phyloP scores from a whole-genome alignment of 2,329 filamentous ascomycete species.

The Neofusicoccum ribis region DNA sequence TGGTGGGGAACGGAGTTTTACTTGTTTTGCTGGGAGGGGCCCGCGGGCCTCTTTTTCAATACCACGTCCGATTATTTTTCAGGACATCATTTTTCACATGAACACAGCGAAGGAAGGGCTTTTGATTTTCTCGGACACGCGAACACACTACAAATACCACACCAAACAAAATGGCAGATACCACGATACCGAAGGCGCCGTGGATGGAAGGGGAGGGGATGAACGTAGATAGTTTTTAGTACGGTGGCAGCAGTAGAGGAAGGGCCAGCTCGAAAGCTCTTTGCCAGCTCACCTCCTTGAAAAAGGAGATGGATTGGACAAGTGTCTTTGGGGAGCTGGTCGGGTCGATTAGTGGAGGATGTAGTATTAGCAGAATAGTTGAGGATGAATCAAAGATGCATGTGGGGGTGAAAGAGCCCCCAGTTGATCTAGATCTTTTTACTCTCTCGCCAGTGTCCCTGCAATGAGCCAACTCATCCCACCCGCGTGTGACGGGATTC shows the following conservation, averaged over 20 bases:
- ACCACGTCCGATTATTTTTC: constrained; percentile 15
- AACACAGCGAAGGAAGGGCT: constrained; percentile 7
- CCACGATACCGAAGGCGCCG: not conserved
- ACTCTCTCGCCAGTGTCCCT: not conserved
- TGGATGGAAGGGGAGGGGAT: not conserved
- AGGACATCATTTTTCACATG: constrained; percentile 7
- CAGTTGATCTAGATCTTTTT: not conserved
- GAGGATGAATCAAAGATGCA: too few species aligned
- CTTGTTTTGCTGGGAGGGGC: constrained; percentile 7
- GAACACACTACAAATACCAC: constrained; percentile 9
- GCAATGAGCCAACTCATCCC: too few species aligned
- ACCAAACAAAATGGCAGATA: constrained; percentile 4
- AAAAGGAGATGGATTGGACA: not conserved
- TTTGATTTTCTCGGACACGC: constrained; percentile 2
- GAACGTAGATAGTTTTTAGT: constrained; percentile 17
- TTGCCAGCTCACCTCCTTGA: not conserved
- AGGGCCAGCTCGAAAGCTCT: not conserved
- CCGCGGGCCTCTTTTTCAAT: constrained; percentile 2
- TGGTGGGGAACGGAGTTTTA: constrained; percentile 11
- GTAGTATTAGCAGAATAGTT: constrained; percentile 4
- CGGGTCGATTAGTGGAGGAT: not conserved
- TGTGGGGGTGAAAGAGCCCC: not conserved
- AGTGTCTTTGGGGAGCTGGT: not conserved
- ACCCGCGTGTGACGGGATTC: too few species aligned
- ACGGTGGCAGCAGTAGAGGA: not conserved